Base-by-base conservation (phyloP, 2,329 filamentous ascomycete genomes). In the Xylaria sp. region DNA sequence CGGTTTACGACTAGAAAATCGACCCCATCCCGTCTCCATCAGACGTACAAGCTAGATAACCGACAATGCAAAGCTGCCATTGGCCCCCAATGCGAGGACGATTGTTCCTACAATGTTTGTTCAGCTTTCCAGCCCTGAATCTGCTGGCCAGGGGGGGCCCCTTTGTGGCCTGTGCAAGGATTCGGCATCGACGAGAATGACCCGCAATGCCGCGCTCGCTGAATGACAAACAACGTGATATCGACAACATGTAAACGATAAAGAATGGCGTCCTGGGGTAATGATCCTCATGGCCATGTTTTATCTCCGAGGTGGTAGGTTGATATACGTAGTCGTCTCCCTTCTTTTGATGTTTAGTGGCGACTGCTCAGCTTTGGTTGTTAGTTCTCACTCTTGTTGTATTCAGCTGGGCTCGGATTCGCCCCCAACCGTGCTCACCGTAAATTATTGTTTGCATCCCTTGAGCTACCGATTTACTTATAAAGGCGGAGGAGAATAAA, bases 1-100 rank as follows among this genome's bases (percentile, higher is more conserved):
- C 76, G 67, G 68, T 77, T 80, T 83, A 83, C 81, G 81, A 80
- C 65, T 31, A 56, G 57, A 63, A 56, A 44, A 68, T 67, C 73
- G 72, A 72, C 72, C 72, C 69, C 71, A 73, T 70, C 67, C 57
- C 51, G 70, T 57, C 65, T 59, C 70, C 72, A 76, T 74, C 63
- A 51, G 65, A 66, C 58, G 62, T 66, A 71, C 62, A 67, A 71
- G 69, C 65, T 73, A 73, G 61, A 71, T 63, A 48, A 64, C 70
- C 66, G 66, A 70, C 26, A 26, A 70, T 63, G 64, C 73, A 71
- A 36, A 51, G 40, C 60, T 59, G 17, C 59, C 65, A 73, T 72
- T 68, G 70, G 71, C 69, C 68, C 65, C 62, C 51, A 63, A 40
- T 28, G 59, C 51, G 65, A 63, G 42, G 38, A 26, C 31, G 15